Conservation (phyloP, 2,329 filamentous ascomycete genomes). For the Diaporthe citrichinensis region DNA sequence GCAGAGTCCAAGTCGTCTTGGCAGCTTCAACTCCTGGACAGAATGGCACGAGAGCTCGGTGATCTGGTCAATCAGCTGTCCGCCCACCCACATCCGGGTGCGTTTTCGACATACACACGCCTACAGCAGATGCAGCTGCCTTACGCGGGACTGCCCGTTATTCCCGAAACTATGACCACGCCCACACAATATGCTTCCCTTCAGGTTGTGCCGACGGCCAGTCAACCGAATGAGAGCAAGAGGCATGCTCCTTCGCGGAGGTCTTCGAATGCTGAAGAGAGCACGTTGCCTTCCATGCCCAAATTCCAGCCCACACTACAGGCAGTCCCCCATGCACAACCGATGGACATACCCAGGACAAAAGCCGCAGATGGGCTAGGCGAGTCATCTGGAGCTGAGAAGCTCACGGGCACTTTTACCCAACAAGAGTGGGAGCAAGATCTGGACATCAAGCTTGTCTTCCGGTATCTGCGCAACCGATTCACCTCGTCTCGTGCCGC, state of each 20-base stretch:
- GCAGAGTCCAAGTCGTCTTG: constrained; percentile 66
- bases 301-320: constrained; percentile 60
- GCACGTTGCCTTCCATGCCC: constrained; percentile 45
- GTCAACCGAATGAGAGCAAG: constrained; percentile 43
- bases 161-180: constrained; percentile 64
- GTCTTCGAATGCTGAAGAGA: constrained; percentile 36
- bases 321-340: constrained; percentile 57
- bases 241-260: constrained; percentile 22
- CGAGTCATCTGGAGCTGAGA: constrained; percentile 42
- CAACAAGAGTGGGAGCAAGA: constrained; percentile 95
- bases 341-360: constrained; percentile 55
- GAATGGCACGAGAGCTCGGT: constrained; percentile 89
- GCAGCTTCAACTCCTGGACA: constrained; percentile 85
- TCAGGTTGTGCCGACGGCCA: constrained; percentile 30
- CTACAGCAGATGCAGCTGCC: constrained; percentile 76
- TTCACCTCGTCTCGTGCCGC: constrained; percentile 69
- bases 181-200: constrained; percentile 42
- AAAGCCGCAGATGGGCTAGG: constrained; percentile 41
- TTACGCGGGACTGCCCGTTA: constrained; percentile 82
- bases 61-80: constrained; percentile 86
- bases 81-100: constrained; percentile 81
- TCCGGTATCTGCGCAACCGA: constrained; percentile 85
- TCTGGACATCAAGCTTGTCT: constrained; percentile 91
- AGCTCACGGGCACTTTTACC: constrained; percentile 58
- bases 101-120: constrained; percentile 85